Evolutionary conservation across 176 grass and related monocot species (phyloP).

Genomic region (Echinochloa phyllopogon): DNA sequence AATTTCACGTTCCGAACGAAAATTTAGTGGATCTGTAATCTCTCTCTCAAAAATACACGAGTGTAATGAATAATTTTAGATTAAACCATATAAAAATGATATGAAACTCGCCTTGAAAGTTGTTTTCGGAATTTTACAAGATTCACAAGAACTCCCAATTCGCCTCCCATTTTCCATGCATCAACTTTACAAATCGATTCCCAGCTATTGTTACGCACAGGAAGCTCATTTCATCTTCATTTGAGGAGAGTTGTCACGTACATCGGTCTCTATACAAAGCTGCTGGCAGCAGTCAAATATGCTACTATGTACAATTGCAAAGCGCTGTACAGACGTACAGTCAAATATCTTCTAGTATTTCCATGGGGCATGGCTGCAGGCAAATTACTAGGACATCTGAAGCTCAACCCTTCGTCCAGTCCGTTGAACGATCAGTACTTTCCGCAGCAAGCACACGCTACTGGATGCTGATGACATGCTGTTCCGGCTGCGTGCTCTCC

Average conservation of each 20-base stretch:
- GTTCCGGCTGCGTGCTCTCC: constrained; percentile 24
- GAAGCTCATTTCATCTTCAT: constrained; percentile 31
- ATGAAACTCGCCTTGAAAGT: neutral
- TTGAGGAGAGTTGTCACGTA: constrained; percentile 26
- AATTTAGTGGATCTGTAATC: too few relatives aligned
- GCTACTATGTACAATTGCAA: constrained; percentile 6
- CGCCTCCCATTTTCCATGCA: neutral
- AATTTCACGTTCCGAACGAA: neutral
- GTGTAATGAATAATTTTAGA: neutral
- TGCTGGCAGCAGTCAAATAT: neutral
- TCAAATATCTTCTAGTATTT: neutral
- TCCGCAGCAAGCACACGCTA: constrained; percentile 4
- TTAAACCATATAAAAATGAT: too few relatives aligned
- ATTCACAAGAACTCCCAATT: neutral
- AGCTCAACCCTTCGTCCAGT: neutral
- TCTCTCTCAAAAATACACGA: neutral
- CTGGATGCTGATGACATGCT: constrained; percentile 41
- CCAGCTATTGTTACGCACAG: neutral
- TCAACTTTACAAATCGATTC: neutral
- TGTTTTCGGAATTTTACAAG: neutral
- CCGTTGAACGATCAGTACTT: neutral
- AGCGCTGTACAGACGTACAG: neutral
- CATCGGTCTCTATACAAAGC: neutral
- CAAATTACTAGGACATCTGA: neutral
- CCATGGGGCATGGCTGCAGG: neutral